A percentile compares a stretch with the other conserved stretches of the same genome.
Evolutionary conservation across 1,139 yeast species (phyloP).

Genomic region (Lodderomyces metapsilosis): DNA sequence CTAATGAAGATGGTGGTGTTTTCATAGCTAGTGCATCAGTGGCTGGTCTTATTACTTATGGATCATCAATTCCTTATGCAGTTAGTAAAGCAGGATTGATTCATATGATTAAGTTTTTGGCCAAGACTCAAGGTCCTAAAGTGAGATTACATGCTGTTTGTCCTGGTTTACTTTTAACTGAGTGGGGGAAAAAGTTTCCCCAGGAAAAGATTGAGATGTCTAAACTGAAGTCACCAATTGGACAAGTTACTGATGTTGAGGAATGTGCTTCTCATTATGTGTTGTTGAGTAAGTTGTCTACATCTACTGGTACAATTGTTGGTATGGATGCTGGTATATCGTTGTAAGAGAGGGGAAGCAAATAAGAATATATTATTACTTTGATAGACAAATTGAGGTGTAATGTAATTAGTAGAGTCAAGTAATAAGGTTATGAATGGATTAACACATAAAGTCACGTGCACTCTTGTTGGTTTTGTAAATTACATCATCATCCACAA

Average conservation of each 20-base stretch:
- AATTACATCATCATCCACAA: no score
- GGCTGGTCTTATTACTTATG: constrained; percentile 33
- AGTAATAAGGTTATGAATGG: no score
- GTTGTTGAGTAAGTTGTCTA: constrained; percentile 26
- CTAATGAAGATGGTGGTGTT: constrained; percentile 31
- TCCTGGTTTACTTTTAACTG: constrained; percentile 39
- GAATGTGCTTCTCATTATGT: constrained; percentile 33
- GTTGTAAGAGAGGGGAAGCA: not conserved
- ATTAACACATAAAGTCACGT: no score
- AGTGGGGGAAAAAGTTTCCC: constrained; percentile 37
- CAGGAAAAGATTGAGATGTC: constrained; percentile 22
- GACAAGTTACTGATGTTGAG: constrained; percentile 25
- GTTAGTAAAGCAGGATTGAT: constrained; percentile 36
- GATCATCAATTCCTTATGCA: constrained; percentile 38
- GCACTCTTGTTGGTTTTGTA: no score
- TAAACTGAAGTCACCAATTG: constrained; percentile 24
- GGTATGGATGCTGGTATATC: constrained; percentile 29
- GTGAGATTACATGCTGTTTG: constrained; percentile 36
- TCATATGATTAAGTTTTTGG: constrained; percentile 33
- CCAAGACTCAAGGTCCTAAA: constrained; percentile 35
- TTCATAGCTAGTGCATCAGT: constrained; percentile 35
- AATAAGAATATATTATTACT: no score
- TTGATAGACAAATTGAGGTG: no score
- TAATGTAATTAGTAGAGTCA: no score
- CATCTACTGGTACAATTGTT: constrained; percentile 32